phyloP scores from a whole-genome alignment of 1,139 yeast genomes.

The Pichia sp. region DNA sequence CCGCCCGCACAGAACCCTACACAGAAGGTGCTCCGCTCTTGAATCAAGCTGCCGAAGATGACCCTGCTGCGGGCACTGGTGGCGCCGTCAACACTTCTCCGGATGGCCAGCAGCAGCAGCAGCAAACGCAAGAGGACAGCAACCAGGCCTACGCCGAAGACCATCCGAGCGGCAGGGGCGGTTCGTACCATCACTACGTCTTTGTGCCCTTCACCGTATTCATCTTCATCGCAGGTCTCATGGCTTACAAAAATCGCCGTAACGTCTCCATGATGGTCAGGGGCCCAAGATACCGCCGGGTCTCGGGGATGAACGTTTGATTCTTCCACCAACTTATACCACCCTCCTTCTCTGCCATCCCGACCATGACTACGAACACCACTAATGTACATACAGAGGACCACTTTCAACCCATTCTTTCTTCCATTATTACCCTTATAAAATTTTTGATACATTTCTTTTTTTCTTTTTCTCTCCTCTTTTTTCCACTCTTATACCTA shows the following conservation, averaged over 20 bases:
- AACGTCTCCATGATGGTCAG: constrained; percentile 21
- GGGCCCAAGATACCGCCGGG: constrained; percentile 31
- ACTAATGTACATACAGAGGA: neutral
- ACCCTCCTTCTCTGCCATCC: neutral
- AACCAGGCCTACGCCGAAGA: constrained; percentile 12
- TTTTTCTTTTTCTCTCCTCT: too few relatives aligned
- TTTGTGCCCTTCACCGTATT: constrained; percentile 22
- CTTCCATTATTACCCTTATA: too few relatives aligned
- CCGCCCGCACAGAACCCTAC: neutral
- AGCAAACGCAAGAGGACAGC: too few relatives aligned
- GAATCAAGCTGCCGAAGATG: too few relatives aligned
- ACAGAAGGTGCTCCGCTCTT: too few relatives aligned
- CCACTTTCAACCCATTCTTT: neutral
- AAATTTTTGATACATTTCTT: too few relatives aligned
- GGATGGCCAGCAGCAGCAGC: neutral
- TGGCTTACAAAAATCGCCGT: constrained; percentile 22
- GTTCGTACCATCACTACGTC: constrained; percentile 13
- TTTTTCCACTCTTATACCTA: too few relatives aligned
- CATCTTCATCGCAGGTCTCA: constrained; percentile 13
- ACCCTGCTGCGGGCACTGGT: too few relatives aligned
- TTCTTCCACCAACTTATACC: neutral
- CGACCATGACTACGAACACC: neutral
- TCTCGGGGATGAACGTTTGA: constrained; percentile 6
- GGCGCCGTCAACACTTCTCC: too few relatives aligned
- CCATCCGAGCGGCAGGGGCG: constrained; percentile 14